phyloP scores from a whole-genome alignment of 257 asterid genomes.

The Echites panduratus region DNA sequence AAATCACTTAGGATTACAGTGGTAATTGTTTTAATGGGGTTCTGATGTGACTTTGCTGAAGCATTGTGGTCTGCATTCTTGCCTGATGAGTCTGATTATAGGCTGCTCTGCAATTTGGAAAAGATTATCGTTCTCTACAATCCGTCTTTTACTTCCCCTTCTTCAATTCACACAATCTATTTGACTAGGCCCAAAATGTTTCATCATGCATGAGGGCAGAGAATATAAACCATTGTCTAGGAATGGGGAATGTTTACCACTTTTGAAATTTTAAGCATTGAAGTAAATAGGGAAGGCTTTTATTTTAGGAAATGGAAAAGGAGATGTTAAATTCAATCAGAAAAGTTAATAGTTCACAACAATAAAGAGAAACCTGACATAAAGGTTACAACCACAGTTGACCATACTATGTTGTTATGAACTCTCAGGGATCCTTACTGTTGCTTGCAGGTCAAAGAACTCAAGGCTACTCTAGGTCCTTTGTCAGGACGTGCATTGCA shows the following conservation, averaged over 20 bases:
- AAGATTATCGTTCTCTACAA: background rate
- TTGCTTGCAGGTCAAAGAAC: conserved; percentile 59
- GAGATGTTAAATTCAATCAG: background rate
- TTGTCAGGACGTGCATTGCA: conserved; percentile 56
- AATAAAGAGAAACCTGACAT: background rate
- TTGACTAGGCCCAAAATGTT: background rate
- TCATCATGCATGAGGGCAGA: background rate
- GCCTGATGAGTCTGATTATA: background rate
- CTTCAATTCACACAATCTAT: background rate
- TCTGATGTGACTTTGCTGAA: background rate
- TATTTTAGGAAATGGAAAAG: background rate
- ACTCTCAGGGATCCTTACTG: conserved; percentile 1
- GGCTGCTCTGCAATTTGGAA: background rate
- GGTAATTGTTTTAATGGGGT: background rate
- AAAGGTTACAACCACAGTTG: background rate
- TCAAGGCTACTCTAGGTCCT: conserved; percentile 66
- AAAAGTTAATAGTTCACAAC: background rate
- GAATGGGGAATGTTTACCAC: background rate
- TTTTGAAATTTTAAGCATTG: background rate
- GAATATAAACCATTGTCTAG: background rate
- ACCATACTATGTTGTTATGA: background rate
- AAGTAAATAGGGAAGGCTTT: background rate
- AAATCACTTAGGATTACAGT: background rate
- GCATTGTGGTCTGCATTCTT: background rate
- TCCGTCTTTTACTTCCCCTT: background rate